Conservation (phyloP, 441 rosid genomes). For the Gossypium schwendimanii region DNA sequence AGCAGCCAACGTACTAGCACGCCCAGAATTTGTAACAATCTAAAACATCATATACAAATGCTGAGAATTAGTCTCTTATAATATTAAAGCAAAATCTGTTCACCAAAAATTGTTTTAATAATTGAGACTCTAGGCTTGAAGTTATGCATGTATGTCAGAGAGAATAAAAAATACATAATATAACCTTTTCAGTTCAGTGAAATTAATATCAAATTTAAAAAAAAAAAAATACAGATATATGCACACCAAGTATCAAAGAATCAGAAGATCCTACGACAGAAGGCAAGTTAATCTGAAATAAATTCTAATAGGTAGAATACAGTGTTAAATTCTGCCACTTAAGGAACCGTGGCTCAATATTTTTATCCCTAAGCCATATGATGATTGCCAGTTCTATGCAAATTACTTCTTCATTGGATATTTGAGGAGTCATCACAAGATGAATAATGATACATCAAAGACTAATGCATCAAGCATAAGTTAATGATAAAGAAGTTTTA, state of each 20-base stretch:
- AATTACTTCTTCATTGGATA: neutral
- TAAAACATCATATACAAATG: constrained; percentile 31
- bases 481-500: neutral
- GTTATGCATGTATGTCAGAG: neutral
- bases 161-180: neutral
- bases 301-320: neutral
- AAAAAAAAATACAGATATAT: neutral
- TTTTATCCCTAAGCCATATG: neutral
- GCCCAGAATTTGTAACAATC: constrained; percentile 96
- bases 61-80: neutral
- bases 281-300: neutral
- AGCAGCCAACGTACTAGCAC: constrained; percentile 87
- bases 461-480: neutral
- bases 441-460: neutral
- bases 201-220: neutral
- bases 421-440: neutral
- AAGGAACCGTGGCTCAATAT: neutral
- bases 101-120: constrained; percentile 2
- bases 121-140: neutral
- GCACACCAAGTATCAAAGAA: neutral
- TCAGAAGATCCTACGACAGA: neutral
- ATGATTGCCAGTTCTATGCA: neutral
- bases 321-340: neutral
- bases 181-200: neutral
- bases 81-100: neutral